Evolutionary conservation across 164 flowering plant species (phyloP).

Genomic region (Stephania yunnanensis): DNA sequence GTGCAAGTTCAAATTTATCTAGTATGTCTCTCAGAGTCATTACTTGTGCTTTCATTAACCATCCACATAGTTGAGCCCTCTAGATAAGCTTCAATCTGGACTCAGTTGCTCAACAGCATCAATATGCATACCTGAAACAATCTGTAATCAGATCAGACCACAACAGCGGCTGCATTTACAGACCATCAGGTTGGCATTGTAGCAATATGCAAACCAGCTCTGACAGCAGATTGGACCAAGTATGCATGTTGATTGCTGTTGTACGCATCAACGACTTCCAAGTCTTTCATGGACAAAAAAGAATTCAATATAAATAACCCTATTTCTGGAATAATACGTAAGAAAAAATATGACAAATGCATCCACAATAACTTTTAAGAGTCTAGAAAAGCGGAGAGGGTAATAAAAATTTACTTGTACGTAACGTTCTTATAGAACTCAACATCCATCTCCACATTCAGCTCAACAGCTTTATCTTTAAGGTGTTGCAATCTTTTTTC

Average conservation of each 20-base stretch:
- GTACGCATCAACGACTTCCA: neutral
- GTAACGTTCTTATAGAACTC: constrained; percentile 75
- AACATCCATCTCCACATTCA: constrained; percentile 57
- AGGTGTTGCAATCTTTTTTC: constrained; percentile 69
- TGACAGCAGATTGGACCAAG: constrained; percentile 1
- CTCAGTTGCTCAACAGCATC: neutral
- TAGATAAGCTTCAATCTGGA: neutral
- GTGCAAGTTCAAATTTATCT: neutral
- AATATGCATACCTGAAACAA: neutral
- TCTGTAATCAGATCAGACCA: neutral
- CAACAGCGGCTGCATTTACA: neutral
- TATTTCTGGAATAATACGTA: neutral
- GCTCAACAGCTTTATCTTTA: constrained; percentile 54
- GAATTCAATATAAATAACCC: neutral
- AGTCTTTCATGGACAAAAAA: neutral
- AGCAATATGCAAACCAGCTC: neutral
- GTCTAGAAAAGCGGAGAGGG: neutral
- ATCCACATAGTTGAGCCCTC: neutral
- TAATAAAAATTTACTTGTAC: constrained; percentile 52
- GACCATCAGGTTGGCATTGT: neutral
- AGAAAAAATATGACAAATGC: neutral
- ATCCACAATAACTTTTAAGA: neutral
- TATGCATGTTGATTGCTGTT: neutral
- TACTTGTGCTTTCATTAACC: neutral
- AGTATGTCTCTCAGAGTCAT: neutral